Evolutionary conservation across 305 asterid genomes (phyloP).

Genomic region (Solanum aculeatissimum): DNA sequence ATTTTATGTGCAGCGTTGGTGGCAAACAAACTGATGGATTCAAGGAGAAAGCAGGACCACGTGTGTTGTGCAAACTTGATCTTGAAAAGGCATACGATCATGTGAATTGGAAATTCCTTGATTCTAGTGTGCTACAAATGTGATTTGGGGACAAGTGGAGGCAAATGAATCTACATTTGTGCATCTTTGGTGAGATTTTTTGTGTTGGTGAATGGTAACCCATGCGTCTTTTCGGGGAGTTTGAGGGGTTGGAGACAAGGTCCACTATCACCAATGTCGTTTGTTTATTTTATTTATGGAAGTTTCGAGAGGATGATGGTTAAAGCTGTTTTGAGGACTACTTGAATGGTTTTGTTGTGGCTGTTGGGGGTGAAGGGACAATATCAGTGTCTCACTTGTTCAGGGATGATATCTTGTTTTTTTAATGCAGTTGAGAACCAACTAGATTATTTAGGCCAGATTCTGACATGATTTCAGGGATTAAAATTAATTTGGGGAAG

Average conservation of each 20-base stretch:
- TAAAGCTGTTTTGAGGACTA: neutral
- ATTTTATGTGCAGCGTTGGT: neutral
- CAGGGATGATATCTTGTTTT: neutral
- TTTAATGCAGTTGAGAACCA: too few species aligned
- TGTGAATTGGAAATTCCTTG: neutral
- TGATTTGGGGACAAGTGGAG: neutral
- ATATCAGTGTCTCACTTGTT: neutral
- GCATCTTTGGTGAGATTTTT: neutral
- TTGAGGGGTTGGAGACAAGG: neutral
- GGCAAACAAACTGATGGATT: neutral
- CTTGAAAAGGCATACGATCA: neutral
- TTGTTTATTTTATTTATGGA: neutral
- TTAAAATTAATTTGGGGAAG: neutral
- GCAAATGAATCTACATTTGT: neutral
- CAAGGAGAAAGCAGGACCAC: neutral
- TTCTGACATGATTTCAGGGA: neutral
- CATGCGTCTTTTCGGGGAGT: neutral
- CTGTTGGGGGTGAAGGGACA: neutral
- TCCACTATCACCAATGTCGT: neutral
- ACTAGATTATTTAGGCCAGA: neutral
- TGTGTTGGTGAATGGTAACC: too few species aligned
- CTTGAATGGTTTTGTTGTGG: neutral
- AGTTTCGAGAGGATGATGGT: neutral
- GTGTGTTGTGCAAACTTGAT: neutral
- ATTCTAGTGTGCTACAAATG: neutral